Conservation (phyloP, 192 early-diverging fungal species). For the Gryganskiella cystojenkinii region DNA sequence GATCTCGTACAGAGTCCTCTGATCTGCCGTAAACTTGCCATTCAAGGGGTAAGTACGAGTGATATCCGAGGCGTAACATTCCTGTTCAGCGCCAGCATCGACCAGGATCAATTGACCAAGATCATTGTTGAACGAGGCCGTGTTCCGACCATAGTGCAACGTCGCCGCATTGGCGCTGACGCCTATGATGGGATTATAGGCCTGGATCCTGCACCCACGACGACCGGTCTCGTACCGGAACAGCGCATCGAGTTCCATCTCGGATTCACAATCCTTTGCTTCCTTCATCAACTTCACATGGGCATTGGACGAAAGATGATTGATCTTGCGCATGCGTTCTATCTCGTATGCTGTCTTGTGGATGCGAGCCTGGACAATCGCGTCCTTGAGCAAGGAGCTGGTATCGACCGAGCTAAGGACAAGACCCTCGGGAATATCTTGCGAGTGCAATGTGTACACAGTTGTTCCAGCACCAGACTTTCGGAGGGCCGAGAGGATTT, state of each 20-base stretch:
- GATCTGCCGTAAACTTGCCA: conserved; percentile 75
- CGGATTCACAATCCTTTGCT: conserved; percentile 69
- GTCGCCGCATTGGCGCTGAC: conserved; percentile 79
- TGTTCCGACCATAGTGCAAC: conserved; percentile 87
- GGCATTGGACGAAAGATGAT: conserved; percentile 77
- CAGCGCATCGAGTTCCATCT: conserved; percentile 80
- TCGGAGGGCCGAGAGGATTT: conserved; percentile 61
- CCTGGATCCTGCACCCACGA: conserved; percentile 73
- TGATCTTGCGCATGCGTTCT: conserved; percentile 78
- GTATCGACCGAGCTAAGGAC: conserved; percentile 22
- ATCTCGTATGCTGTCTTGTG: conserved; percentile 86
- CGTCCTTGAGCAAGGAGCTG: conserved; percentile 50
- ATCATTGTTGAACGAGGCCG: conserved; percentile 56
- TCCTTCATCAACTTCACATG: conserved; percentile 87
- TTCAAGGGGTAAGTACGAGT: conserved; percentile 90
- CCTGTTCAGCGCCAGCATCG: conserved; percentile 86
- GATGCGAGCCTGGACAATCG: conserved; percentile 81
- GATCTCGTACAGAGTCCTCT: conserved; percentile 83
- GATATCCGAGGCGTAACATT: conserved; percentile 92
- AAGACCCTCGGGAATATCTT: conserved; percentile 47
- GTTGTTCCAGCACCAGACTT: conserved; percentile 58
- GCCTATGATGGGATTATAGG: conserved; percentile 90
- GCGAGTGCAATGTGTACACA: conserved; percentile 63
- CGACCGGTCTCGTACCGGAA: conserved; percentile 80
- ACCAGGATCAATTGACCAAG: conserved; percentile 68